A percentile compares a stretch with the other conserved stretches of the same genome.
Evolutionary conservation across 192 early-diverging fungal species (phyloP).

Genomic region (Mortierella claussenii): DNA sequence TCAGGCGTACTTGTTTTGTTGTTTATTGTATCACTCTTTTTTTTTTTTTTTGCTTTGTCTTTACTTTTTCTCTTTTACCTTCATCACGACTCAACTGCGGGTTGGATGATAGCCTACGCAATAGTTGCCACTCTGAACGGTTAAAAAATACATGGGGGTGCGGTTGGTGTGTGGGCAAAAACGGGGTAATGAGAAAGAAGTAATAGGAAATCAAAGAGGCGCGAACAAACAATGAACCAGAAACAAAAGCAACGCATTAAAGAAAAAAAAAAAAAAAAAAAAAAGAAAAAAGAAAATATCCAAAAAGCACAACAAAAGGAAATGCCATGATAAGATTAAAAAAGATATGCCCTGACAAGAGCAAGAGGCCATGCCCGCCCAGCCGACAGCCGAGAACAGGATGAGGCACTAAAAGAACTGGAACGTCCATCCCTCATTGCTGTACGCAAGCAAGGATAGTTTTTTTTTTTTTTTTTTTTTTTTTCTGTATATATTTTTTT

Average conservation of each 20-base stretch:
- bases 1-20: background rate
- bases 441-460: background rate
- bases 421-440: no score
- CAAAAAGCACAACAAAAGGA: background rate
- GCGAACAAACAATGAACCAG: background rate
- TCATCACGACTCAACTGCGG: no score
- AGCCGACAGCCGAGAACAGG: background rate
- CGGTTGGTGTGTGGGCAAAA: constrained; percentile 13
- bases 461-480: background rate
- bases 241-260: constrained; percentile 3
- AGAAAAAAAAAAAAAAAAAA: constrained; percentile 4
- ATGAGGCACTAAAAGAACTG: background rate
- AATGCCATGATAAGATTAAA: constrained; percentile 10
- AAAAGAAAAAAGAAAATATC: constrained; percentile 2
- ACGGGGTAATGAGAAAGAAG: background rate
- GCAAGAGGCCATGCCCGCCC: background rate
- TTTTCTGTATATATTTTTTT: no score
- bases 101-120: background rate
- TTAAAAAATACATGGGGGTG: background rate
- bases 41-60: background rate
- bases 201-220: no score
- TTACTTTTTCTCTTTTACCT: background rate
- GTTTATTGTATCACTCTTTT: background rate
- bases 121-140: background rate
- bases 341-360: constrained; percentile 10